Percentiles rank a stretch among this genome's conserved stretches.
Evolutionary conservation across 2,329 filamentous ascomycete species (phyloP).

Genomic region (Sporothrix pseudoabietina): DNA sequence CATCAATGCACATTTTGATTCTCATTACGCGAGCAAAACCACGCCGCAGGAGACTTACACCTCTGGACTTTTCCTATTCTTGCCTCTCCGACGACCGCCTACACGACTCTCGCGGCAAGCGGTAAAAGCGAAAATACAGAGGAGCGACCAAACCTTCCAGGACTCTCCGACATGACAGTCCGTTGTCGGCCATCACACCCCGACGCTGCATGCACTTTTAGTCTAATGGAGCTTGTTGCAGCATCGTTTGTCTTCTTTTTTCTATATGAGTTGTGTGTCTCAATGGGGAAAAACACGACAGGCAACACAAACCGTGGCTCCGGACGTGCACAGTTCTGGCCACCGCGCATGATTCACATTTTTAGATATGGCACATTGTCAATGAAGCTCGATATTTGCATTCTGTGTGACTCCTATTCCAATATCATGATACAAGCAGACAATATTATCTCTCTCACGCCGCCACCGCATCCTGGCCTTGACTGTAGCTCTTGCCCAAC

Average conservation of each 20-base stretch:
- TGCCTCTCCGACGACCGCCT: background rate
- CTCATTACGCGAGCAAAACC: conserved; percentile 24
- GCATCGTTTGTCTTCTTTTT: background rate
- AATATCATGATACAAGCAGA: background rate
- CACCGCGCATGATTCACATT: too few relatives aligned
- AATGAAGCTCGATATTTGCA: background rate
- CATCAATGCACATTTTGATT: background rate
- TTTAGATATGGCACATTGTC: too few relatives aligned
- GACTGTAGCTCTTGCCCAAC: conserved; percentile 39
- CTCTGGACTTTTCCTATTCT: background rate
- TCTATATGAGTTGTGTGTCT: background rate
- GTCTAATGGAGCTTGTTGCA: background rate
- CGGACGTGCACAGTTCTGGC: too few relatives aligned
- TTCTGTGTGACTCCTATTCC: background rate
- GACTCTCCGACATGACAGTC: background rate
- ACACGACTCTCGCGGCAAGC: background rate
- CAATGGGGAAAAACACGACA: too few relatives aligned
- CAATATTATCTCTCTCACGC: background rate
- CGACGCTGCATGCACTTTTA: conserved; percentile 7
- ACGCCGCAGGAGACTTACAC: background rate
- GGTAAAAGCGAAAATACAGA: background rate
- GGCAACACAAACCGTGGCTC: too few relatives aligned
- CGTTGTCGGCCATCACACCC: background rate
- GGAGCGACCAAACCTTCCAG: background rate
- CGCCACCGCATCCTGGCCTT: background rate